Base-by-base conservation (phyloP, 176 grass and related monocot genomes). In the Tillandsia leiboldiana region DNA sequence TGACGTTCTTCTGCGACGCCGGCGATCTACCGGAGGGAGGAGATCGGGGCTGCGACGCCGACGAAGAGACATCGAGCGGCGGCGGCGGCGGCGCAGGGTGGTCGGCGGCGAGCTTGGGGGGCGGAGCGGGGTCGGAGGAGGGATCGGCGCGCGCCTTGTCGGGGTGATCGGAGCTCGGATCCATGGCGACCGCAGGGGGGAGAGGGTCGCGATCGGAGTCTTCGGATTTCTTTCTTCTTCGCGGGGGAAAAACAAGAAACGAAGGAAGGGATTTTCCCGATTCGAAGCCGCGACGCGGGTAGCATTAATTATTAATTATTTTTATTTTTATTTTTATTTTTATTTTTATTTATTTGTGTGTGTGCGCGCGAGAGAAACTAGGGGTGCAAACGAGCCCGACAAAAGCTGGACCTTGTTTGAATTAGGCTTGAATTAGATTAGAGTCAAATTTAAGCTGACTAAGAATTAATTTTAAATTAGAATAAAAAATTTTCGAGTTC, bases 1-100 rank as follows among this genome's bases (percentile, higher is more conserved):
- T 79, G 28, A 87, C 79, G 53, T 67, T 72, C 84, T 87, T 87
- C 76, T 51, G 79, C 50, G 64, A 68, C 42, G 69, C 42, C 8
- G 50, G 49, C 12, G 71, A 79, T 2, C 62, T 49, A 48, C 28
- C 17, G 69, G 76, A 51, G 12, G 50, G 1, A 23, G 71, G 67
- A 69, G 83, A 70, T 76, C 73, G 65, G 65, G 28, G 69, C 65
- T 52, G 78, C 3, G 75, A n/a, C 20, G 76, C 67, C 53, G 82
- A 50, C 2, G 49, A 10, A 70, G 49, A 48, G 78, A 66, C 12
- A 22, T 1, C n/a, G 56, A 33, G 29, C 29, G 29, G 29, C 29
- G 29, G 29, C 29, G 63, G 66, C 2, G 51, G 65, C 69, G 6
- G 66, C 66, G 75, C 64, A 5, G 62, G 3, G 54, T 70, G 12